phyloP scores from a whole-genome alignment of 83 land plant species.

The Isoetes engelmannii region DNA sequence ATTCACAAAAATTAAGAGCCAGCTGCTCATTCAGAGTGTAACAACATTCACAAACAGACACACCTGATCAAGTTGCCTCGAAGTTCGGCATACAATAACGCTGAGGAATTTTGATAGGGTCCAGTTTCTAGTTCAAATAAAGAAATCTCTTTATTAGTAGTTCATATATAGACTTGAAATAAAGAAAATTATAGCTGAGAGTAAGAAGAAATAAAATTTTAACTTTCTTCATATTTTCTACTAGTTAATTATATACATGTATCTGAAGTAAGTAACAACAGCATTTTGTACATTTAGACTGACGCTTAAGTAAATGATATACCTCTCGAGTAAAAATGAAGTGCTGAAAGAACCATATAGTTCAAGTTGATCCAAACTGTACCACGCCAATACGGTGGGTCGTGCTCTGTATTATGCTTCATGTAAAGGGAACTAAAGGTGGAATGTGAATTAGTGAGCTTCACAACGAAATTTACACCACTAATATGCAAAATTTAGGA shows the following conservation, averaged over 20 bases:
- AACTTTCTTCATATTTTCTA: too few relatives aligned
- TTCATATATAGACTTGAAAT: too few relatives aligned
- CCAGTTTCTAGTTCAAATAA: constrained; percentile 46
- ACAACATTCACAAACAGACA: not conserved
- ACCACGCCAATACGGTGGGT: constrained; percentile 99
- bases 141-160: too few relatives aligned
- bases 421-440: constrained; percentile 71
- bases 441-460: too few relatives aligned
- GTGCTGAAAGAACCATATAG: constrained; percentile 77
- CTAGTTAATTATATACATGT: too few relatives aligned
- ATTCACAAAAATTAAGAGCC: constrained; percentile 1
- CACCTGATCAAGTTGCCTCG: constrained; percentile 80
- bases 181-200: too few relatives aligned
- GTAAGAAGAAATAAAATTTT: too few relatives aligned
- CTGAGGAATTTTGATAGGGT: constrained; percentile 59
- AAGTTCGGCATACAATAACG: constrained; percentile 46
- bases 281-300: not conserved
- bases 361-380: constrained; percentile 98
- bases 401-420: constrained; percentile 97
- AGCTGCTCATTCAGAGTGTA: not conserved
- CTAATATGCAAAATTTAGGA: too few relatives aligned
- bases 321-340: constrained; percentile 79
- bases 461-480: not conserved
- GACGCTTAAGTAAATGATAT: not conserved
- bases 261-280: too few relatives aligned